Evolutionary conservation across 768 basidiomycete genomes (phyloP).

Genomic region (Trametes cinnabarina): DNA sequence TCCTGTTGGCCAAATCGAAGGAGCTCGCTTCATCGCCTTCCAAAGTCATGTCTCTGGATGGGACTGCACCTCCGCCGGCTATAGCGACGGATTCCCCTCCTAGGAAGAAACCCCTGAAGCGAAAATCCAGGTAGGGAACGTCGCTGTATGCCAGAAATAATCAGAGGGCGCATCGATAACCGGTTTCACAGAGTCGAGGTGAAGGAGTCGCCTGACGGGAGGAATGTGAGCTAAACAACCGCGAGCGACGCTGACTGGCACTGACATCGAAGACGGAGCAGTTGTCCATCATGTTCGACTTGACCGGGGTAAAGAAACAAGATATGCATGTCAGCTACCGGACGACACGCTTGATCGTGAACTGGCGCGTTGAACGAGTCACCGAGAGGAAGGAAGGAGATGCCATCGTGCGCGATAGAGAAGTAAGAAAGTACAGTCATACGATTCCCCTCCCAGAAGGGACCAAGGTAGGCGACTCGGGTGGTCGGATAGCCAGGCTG

Average conservation of each 20-base stretch:
- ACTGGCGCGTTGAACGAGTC: slow-evolving; percentile 61
- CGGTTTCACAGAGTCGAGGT: slow-evolving; percentile 59
- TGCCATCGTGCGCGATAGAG: slow-evolving; percentile 57
- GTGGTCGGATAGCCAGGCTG: not conserved
- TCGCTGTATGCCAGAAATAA: not conserved
- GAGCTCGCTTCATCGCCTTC: slow-evolving; percentile 66
- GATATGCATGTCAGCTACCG: slow-evolving; percentile 77
- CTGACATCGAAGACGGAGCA: slow-evolving; percentile 20
- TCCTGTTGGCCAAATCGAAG: slow-evolving; percentile 62
- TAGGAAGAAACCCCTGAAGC: slow-evolving; percentile 48
- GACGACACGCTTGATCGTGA: slow-evolving; percentile 56
- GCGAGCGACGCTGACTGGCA: not conserved
- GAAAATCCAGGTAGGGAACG: slow-evolving; percentile 58
- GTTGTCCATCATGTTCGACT: slow-evolving; percentile 68
- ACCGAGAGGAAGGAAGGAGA: slow-evolving; percentile 62
- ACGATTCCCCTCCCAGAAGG: slow-evolving; percentile 73
- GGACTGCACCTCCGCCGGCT: slow-evolving; percentile 18
- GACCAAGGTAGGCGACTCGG: slow-evolving; percentile 37
- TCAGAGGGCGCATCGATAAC: not conserved
- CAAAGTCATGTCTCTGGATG: slow-evolving; percentile 69
- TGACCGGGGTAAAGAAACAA: slow-evolving; percentile 67
- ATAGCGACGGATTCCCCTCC: slow-evolving; percentile 14
- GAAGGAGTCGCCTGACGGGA: slow-evolving; percentile 69
- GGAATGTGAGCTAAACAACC: slow-evolving; percentile 34
- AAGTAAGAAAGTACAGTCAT: slow-evolving; percentile 62